Base-by-base conservation (phyloP, 768 basidiomycete species). In the Hypsizygus marmoreus region DNA sequence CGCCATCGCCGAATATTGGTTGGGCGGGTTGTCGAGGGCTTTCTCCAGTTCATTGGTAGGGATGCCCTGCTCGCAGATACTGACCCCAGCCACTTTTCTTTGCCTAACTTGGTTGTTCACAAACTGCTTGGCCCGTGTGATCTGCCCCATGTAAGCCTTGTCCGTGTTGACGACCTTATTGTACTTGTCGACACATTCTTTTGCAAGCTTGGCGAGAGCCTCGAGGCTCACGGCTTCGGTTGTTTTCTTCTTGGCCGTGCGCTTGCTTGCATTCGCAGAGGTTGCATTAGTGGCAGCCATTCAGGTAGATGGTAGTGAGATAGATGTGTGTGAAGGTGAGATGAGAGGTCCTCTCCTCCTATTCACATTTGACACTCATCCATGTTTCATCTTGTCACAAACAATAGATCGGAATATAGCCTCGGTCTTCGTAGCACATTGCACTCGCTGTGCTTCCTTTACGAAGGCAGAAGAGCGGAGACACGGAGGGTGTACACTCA, bases 1-100 rank as follows among this genome's bases (percentile, higher is more conserved):
- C 1, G 26, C 38, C 22, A 31, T 16, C 2, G 45, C 45, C 9
- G 45, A 47, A 6, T 24, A 33, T 24, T 40, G 11, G 22, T 47
- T 47, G 7, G 46, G 46, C 12, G 31, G 37, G 4, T 40, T 33
- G n/a, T 28, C 22, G 7, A 47, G 31, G 4, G 38, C 38, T 22
- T 47, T 47, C 24, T 32, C 38, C 3, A 47, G 38, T 6, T 40
- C 45, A 11, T 47, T 31, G 22, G 45, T 40, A 14, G 30, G 37
- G 11, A 32, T 32, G 2, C 45, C 38, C 10, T 39, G 10, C 9
- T 32, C 37, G 16, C 37, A 39, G 20, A 40, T 24, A 4, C 1
- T 24, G 16, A 47, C 13, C 5, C 20, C 40, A 4, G 29, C 14
- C 5, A 30, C 4, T 19, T 12, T 19, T 16, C 29, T n/a, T 4